A percentile compares a stretch with the other conserved stretches of the same genome.
phyloP scores from a whole-genome alignment of 106 monocot species.

The Agapanthus africanus region DNA sequence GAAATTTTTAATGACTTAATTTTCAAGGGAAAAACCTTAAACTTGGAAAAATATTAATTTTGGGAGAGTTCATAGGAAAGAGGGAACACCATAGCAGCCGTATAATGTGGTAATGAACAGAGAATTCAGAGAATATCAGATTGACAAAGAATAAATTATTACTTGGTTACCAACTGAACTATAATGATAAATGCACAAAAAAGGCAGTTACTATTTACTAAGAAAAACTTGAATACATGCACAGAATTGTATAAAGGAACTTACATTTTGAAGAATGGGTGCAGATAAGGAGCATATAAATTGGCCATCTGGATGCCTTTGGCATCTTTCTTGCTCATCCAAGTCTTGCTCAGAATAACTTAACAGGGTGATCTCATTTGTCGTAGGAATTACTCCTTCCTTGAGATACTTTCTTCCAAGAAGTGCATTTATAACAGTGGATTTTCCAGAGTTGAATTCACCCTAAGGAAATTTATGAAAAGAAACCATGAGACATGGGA shows the following conservation, averaged over 20 bases:
- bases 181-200: neutral
- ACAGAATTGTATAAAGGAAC: constrained; percentile 16
- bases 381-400: constrained; percentile 92
- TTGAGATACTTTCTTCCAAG: constrained; percentile 90
- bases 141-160: neutral
- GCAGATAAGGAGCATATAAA: constrained; percentile 77
- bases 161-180: neutral
- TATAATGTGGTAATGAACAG: neutral
- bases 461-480: no score
- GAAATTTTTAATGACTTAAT: neutral
- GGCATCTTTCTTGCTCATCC: constrained; percentile 64
- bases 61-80: neutral
- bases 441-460: constrained; percentile 98
- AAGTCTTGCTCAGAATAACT: constrained; percentile 67
- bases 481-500: no score
- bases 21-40: neutral
- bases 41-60: neutral
- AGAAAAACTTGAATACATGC: neutral
- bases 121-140: neutral
- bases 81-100: neutral
- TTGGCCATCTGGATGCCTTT: constrained; percentile 91
- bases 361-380: constrained; percentile 91
- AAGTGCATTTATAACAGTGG: constrained; percentile 90
- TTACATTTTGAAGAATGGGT: constrained; percentile 83
- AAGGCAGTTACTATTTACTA: neutral